Conservation (phyloP, 768 basidiomycete genomes). For the Lentinula aciculospora region DNA sequence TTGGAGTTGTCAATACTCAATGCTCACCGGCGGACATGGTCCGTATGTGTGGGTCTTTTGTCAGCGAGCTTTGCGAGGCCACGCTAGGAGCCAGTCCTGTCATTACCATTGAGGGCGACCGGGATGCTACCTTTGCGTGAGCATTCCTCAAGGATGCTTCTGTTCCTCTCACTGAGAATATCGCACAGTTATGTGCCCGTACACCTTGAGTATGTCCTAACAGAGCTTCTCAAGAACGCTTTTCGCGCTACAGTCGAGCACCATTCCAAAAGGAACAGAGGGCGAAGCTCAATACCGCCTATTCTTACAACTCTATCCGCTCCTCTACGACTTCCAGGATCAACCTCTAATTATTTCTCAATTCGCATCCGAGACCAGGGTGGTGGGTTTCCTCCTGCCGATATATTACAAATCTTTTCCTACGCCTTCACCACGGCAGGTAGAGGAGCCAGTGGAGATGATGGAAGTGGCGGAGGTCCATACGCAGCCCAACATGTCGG, state of each 20-base stretch:
- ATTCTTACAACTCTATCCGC: conserved; percentile 69
- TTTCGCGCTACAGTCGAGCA: conserved; percentile 87
- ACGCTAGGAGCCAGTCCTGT: conserved; percentile 70
- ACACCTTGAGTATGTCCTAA: conserved; percentile 87
- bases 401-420: conserved; percentile 80
- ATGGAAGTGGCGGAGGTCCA: conserved; percentile 54
- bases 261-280: conserved; percentile 40
- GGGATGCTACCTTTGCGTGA: conserved; percentile 73
- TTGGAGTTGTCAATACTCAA: conserved; percentile 70
- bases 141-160: conserved; percentile 21
- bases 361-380: conserved; percentile 83
- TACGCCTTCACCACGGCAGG: conserved; percentile 90
- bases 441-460: conserved; percentile 32
- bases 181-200: conserved; percentile 72
- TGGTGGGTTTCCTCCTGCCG: conserved; percentile 70
- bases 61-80: conserved; percentile 77
- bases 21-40: conserved; percentile 75
- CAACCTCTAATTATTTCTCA: conserved; percentile 51
- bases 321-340: conserved; percentile 29
- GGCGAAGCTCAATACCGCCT: conserved; percentile 42
- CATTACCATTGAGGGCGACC: conserved; percentile 65
- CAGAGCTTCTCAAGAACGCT: conserved; percentile 87
- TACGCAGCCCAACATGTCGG: conserved; percentile 78
- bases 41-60: conserved; percentile 76
- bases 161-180: conserved; percentile 5